Percentiles rank a stretch among this genome's conserved stretches.
These are phyloP conservation scores for Ottelia alismoides DNA, from an alignment of 106 monocot species.

Conservation along the genomic window DNA sequence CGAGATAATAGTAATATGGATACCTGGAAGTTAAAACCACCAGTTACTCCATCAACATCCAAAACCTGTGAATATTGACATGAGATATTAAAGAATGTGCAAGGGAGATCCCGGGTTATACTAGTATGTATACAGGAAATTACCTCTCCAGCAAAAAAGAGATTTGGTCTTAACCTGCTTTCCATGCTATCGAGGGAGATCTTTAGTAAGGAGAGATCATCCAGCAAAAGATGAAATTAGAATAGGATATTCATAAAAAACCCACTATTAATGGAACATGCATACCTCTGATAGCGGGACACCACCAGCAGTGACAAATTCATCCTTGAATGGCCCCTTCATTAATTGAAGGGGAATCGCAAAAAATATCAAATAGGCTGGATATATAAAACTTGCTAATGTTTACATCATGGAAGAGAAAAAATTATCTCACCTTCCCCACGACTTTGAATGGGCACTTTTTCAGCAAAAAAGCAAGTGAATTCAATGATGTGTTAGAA, in stretches of 20 bases:
- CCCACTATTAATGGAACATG: too few species aligned
- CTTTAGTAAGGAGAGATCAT: conserved; percentile 23
- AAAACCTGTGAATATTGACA: conserved; percentile 53
- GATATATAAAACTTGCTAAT: not conserved
- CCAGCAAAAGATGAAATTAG: not conserved
- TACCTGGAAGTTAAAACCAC: conserved; percentile 99
- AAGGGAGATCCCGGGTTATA: too few species aligned
- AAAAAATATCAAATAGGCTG: too few species aligned
- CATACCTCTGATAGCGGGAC: conserved; percentile 89
- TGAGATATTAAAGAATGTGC: too few species aligned
- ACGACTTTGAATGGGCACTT: conserved; percentile 61
- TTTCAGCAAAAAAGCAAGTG: conserved; percentile 58
- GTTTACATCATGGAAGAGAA: not conserved
- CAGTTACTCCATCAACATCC: conserved; percentile 87
- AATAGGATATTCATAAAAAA: too few species aligned
- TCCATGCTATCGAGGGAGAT: conserved; percentile 80
- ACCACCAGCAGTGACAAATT: conserved; percentile 98
- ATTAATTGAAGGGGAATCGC: conserved; percentile 6
- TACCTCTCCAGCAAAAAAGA: conserved; percentile 98
- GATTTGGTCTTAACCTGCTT: conserved; percentile 53
- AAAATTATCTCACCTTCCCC: conserved; percentile 49
- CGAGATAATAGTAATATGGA: not conserved
- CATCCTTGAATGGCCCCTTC: conserved; percentile 97
- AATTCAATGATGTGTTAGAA: conserved; percentile 47
- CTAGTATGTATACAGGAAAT: too few species aligned